phyloP scores from a whole-genome alignment of 176 grass and related monocot species.

The Cenchrus fungigraminus region DNA sequence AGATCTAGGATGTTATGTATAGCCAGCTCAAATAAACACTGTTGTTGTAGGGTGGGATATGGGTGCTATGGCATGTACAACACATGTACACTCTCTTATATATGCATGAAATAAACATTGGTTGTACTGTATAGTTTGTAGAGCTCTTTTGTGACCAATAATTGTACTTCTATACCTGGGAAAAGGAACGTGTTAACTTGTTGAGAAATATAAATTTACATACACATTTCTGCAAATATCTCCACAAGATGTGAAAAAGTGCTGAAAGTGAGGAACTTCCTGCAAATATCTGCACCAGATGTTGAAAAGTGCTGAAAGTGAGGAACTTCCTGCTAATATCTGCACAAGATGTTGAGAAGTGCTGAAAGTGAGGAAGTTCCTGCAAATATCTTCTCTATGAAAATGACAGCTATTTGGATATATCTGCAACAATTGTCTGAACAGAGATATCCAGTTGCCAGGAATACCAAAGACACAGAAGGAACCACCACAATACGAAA shows the following conservation, averaged over 20 bases:
- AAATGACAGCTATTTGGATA: conserved; percentile 41
- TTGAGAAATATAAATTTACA: conserved; percentile 22
- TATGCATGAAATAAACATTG: neutral
- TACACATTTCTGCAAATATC: conserved; percentile 16
- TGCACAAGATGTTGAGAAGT: neutral
- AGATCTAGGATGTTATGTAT: conserved; percentile 69
- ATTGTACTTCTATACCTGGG: neutral
- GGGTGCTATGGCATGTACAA: conserved; percentile 10
- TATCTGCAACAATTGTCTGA: conserved; percentile 52
- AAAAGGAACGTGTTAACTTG: conserved; percentile 9
- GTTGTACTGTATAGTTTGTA: conserved; percentile 19
- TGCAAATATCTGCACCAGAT: conserved; percentile 42
- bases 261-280: neutral
- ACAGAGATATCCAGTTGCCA: conserved; percentile 23
- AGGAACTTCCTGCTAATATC: too few species aligned
- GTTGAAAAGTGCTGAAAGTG: too few species aligned
- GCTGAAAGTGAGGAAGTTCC: neutral
- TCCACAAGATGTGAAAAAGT: neutral
- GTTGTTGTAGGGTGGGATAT: conserved; percentile 31
- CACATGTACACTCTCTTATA: neutral
- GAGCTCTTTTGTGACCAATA: conserved; percentile 1
- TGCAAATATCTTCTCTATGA: conserved; percentile 50
- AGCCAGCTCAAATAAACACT: conserved; percentile 16
- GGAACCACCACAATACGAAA: conserved; percentile 19
- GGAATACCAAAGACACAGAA: conserved; percentile 20